Evolutionary conservation across 139 green algal species (phyloP).

Genomic region (Chlamydomonas asymmetrica): DNA sequence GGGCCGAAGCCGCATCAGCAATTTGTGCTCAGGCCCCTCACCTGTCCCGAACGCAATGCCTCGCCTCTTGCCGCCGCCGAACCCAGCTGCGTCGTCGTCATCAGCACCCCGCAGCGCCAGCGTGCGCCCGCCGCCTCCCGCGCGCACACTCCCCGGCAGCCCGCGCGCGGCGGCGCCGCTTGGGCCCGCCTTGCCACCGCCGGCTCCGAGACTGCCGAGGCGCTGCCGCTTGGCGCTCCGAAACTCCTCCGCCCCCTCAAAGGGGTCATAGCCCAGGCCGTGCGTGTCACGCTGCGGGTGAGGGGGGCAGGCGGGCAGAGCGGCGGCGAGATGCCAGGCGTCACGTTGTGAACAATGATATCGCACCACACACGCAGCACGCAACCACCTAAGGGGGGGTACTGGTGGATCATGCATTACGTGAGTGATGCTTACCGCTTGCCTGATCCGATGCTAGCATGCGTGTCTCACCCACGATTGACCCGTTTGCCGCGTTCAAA

Average conservation of each 20-base stretch:
- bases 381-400: too few species aligned
- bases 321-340: neutral
- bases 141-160: neutral
- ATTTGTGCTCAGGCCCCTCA: too few species aligned
- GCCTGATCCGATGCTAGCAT: too few species aligned
- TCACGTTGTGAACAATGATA: too few species aligned
- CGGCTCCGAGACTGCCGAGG: slow-evolving; percentile 4
- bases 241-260: slow-evolving; percentile 86
- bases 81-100: neutral
- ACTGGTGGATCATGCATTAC: too few species aligned
- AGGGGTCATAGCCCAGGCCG: slow-evolving; percentile 93
- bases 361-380: too few species aligned
- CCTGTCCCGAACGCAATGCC: slow-evolving; percentile 87
- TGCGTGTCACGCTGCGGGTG: slow-evolving; percentile 60
- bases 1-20: too few species aligned
- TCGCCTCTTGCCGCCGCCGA: slow-evolving; percentile 2
- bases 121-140: neutral
- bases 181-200: neutral
- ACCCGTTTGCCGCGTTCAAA: too few species aligned
- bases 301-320: neutral
- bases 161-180: slow-evolving; percentile 7
- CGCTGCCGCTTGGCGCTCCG: slow-evolving; percentile 49
- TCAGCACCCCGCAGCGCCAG: neutral
- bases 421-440: too few species aligned
- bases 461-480: too few species aligned